Conservation (phyloP, 441 rosid species). For the Sinapis alba region DNA sequence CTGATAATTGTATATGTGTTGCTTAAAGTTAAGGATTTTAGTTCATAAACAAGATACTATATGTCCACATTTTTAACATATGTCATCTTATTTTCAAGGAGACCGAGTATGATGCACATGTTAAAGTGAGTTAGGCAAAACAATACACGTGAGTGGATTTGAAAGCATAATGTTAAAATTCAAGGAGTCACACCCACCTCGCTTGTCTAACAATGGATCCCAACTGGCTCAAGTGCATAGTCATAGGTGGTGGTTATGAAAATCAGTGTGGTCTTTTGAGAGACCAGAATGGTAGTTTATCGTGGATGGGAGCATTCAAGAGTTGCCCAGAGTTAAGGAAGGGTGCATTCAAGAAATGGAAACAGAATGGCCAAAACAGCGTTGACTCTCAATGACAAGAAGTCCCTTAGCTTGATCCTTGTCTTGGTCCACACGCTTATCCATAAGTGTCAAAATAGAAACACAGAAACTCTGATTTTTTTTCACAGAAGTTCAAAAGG, state of each 20-base stretch:
- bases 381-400: neutral
- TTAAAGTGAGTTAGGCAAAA: neutral
- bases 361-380: neutral
- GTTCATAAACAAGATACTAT: no score
- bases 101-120: neutral
- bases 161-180: neutral
- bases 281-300: no score
- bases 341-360: neutral
- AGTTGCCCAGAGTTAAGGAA: neutral
- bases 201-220: neutral
- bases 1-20: no score
- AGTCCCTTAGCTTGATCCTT: neutral
- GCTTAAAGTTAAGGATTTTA: no score
- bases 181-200: neutral
- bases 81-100: no score
- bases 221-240: neutral
- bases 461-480: neutral
- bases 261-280: neutral
- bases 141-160: neutral
- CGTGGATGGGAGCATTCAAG: neutral
- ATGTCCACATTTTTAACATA: no score
- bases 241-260: neutral
- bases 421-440: neutral
- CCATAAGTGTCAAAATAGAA: neutral
- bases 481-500: neutral